Evolutionary conservation across 345 rosid species (phyloP), one percentile per base, ranked within the genome.

Genomic region (thale cress (Arabidopsis thaliana)): DNA sequence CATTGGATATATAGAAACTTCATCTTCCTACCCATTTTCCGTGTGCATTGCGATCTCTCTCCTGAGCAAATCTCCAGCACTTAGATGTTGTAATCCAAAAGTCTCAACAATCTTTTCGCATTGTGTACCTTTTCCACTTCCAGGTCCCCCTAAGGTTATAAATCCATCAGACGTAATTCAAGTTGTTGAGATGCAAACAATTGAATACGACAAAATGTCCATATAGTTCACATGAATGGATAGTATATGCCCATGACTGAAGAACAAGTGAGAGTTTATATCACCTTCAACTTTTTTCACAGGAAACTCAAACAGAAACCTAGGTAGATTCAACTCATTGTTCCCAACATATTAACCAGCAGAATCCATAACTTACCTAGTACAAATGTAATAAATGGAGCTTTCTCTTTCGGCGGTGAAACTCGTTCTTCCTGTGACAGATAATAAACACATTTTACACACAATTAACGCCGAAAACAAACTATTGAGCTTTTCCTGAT

Each of bases 121-220:
- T 23, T 89, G 98, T 6, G 97, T 90, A 34, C 98, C 98, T 83
- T 91, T 93, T 42, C 96, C 96, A 82, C 97, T 89, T 55, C 96
- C 95, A 65, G 92, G 90, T 61, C 95, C 95, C 73, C 95, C 92
- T 87, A 52, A 44, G 14, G 7, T 4, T 48, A 4, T 5, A 59
- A 16, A 68, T 52, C 7, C 53, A 46, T 37, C 62, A 71, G 6
- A 62, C 28, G 11, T 2, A 10, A 41, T 9, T 42, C 61, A 53
- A 38, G 11, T 2, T 46, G n/a, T 38, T 42, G 30, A 22, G 16
- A 46, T 28, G 32, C 4, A 2, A 28, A 28, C 3, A 4, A 3
- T 28, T 28, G 32, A 28, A 28, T 2, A 28, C 3, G 30, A 28
- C 30, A 2, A 28, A 28, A 28, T 16, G 51, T 48, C 24, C 16